phyloP scores from a whole-genome alignment of 352 stramenopile genomes.

The Pythium vanterpoolii region DNA sequence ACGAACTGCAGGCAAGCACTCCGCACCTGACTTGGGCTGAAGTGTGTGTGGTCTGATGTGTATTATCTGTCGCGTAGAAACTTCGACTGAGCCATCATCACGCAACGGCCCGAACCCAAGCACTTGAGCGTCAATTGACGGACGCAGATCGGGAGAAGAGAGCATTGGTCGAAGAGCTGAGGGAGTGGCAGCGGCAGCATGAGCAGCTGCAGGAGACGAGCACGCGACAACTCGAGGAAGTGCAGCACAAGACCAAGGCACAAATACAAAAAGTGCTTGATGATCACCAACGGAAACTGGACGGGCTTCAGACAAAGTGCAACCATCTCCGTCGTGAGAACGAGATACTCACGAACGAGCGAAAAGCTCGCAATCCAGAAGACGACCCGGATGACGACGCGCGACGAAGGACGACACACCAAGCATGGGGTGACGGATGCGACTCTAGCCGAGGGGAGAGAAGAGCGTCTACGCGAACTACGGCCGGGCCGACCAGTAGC shows the following conservation, averaged over 20 bases:
- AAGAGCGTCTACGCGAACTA: background rate
- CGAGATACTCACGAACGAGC: constrained; percentile 13
- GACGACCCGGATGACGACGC: constrained; percentile 6
- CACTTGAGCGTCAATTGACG: constrained; percentile 23
- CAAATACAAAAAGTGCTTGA: constrained; percentile 20
- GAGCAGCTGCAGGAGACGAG: constrained; percentile 18
- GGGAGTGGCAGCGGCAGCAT: constrained; percentile 23
- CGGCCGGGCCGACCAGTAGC: background rate
- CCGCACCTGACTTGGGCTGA: background rate
- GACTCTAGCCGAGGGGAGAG: background rate
- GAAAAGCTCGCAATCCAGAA: background rate
- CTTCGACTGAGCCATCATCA: constrained; percentile 12
- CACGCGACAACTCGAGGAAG: background rate
- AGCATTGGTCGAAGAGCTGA: constrained; percentile 29
- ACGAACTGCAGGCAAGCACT: constrained; percentile 36
- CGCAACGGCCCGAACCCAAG: constrained; percentile 2
- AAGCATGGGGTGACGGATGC: constrained; percentile 10
- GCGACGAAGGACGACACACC: background rate
- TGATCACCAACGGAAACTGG: constrained; percentile 24
- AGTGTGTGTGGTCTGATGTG: background rate
- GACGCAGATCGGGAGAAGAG: constrained; percentile 23
- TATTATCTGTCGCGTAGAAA: background rate
- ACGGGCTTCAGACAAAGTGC: constrained; percentile 28
- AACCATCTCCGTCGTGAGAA: constrained; percentile 14
- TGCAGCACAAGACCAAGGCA: background rate